Conservation (phyloP, 2,329 filamentous ascomycete genomes). For the Penicillium hordei region DNA sequence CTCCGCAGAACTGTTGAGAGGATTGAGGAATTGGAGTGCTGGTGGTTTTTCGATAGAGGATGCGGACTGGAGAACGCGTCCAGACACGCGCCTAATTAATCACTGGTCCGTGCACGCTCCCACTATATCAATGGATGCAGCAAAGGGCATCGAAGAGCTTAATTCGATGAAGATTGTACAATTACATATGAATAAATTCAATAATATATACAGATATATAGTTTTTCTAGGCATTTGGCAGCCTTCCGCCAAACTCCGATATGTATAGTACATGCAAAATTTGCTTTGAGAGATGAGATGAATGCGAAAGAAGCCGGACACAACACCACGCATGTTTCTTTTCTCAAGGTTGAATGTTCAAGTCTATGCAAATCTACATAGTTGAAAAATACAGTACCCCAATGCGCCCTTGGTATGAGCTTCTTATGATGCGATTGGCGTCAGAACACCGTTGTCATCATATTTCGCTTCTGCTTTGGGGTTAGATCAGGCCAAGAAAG, state of each 20-base stretch:
- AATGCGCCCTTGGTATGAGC: not conserved
- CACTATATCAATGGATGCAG: not conserved
- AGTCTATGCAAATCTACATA: not conserved
- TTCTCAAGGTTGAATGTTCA: not conserved
- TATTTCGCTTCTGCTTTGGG: slow-evolving; percentile 69
- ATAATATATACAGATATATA: slow-evolving; percentile 3
- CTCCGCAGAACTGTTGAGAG: not conserved
- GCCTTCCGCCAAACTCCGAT: slow-evolving; percentile 1
- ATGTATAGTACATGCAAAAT: slow-evolving; percentile 24
- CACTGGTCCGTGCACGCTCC: slow-evolving; percentile 35
- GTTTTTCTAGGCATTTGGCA: slow-evolving; percentile 3
- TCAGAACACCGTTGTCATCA: slow-evolving; percentile 74
- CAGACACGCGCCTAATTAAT: slow-evolving; percentile 41
- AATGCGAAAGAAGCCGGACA: not conserved
- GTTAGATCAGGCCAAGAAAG: slow-evolving; percentile 25
- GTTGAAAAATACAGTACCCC: not conserved
- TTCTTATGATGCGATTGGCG: slow-evolving; percentile 48
- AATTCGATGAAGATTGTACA: not conserved
- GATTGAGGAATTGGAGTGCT: not conserved
- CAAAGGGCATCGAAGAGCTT: not conserved
- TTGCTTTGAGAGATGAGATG: slow-evolving; percentile 21
- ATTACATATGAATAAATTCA: not conserved
- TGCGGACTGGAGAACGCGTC: slow-evolving; percentile 36
- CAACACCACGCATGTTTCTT: not conserved
- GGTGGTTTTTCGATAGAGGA: slow-evolving; percentile 12